Conservation (phyloP, 2,329 filamentous ascomycete genomes). For the Neobulgaria alba region DNA sequence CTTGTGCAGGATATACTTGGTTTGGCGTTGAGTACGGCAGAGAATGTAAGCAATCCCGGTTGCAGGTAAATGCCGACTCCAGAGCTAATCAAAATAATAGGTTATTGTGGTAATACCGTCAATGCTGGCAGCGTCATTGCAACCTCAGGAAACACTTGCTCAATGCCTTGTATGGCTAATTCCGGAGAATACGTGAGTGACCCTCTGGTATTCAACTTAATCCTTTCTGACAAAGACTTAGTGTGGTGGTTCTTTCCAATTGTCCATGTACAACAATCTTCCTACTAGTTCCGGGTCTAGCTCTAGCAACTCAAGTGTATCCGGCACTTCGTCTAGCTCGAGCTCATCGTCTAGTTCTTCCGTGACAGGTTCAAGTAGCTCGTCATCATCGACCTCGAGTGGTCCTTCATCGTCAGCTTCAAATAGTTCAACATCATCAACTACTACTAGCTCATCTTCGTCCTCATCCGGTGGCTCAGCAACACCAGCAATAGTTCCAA, state of each 20-base stretch:
- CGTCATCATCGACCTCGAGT: neutral
- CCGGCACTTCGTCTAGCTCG: neutral
- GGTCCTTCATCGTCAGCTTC: neutral
- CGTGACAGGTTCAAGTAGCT: neutral
- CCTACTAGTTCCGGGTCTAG: neutral
- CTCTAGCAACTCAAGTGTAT: neutral
- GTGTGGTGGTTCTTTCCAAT: conserved; percentile 19
- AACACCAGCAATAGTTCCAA: conserved; percentile 12
- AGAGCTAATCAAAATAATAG: conserved; percentile 5
- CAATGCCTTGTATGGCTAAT: conserved; percentile 18
- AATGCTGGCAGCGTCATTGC: conserved; percentile 14
- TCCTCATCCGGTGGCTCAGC: no score
- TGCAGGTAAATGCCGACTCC: neutral
- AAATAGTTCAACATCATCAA: conserved; percentile 1
- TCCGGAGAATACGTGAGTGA: conserved; percentile 24
- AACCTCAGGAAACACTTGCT: conserved; percentile 20
- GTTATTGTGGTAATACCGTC: conserved; percentile 23
- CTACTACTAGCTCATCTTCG: neutral
- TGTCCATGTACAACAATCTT: conserved; percentile 16
- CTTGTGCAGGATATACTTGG: conserved; percentile 22
- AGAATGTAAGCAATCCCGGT: conserved; percentile 16
- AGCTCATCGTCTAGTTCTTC: neutral
- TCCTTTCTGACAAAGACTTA: conserved; percentile 2
- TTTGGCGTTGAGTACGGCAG: conserved; percentile 30
- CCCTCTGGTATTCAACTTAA: conserved; percentile 1